Base-by-base conservation (phyloP, 208 protist genomes). In the Leishmania lainsoni region DNA sequence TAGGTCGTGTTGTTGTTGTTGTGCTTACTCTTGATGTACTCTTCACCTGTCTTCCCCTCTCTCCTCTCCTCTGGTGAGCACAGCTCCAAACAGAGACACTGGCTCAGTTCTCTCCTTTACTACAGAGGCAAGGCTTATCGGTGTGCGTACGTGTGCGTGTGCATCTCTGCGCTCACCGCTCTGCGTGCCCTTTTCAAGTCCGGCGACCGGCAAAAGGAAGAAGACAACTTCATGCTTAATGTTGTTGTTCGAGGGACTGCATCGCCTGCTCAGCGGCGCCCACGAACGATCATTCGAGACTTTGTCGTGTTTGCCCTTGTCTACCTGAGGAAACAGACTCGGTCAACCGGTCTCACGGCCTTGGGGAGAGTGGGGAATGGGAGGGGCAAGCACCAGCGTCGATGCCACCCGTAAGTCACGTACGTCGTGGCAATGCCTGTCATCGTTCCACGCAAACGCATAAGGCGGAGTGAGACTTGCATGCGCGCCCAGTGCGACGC, bases 21-120 rank as follows among this genome's bases (percentile, higher is more conserved):
- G 48, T 29, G 68, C 20, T 73, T 49, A 52, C 39, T 26, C n/a
- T 76, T 12, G 49, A 76, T 76, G 71, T 76, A 76, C 51, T 61
- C 45, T n/a, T 49, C 22, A 32, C 20, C 42, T 39, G 48, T n/a
- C 14, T 29, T 26, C 42, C 20, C 17, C 26, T 10, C 61, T 22
- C 10, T 58, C 39, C 35, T 1, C 45, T 51, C 68, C 42, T 49
- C 42, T 73, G 45, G 45, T 73, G 39, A 73, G 39, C 68, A 51
- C 17, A 73, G 68, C 42, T 26, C 42, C 26, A 32, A 8, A 16
- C 68, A 73, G 6, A 52, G 8, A 51, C 45, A 54, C 42, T 54
- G 10, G 12, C 45, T 22, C 45, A 32, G 45, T n/a, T 0, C 65
- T 71, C 35, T 17, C 20, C 20, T 42, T 49, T 39, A 8, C 26